Percentiles rank a stretch among this genome's conserved stretches.
Conservation (phyloP, 2,329 filamentous ascomycete species). For the Aspergillus pseudoterreus region DNA sequence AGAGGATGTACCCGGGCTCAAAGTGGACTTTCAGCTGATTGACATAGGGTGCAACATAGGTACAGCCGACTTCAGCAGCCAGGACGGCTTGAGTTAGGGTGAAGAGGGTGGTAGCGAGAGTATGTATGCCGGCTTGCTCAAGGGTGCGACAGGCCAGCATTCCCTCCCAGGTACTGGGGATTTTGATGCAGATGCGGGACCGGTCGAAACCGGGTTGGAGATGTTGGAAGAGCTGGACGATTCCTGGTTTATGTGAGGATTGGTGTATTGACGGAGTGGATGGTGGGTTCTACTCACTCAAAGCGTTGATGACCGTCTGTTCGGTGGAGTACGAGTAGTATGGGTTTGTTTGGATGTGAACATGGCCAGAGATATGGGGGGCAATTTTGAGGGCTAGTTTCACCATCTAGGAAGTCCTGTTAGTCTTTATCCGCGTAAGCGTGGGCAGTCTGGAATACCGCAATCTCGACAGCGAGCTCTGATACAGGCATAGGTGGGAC, state of each 20-base stretch:
- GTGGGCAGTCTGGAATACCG: constrained; percentile 35
- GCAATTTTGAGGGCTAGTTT: constrained; percentile 52
- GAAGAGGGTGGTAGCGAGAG: constrained; percentile 62
- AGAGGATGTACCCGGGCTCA: constrained; percentile 32
- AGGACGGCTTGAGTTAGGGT: constrained; percentile 58
- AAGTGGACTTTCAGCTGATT: constrained; percentile 64
- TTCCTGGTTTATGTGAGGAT: constrained; percentile 36
- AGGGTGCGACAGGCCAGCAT: constrained; percentile 56
- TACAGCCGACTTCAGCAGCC: constrained; percentile 55
- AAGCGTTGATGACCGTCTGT: constrained; percentile 50
- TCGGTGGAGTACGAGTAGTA: constrained; percentile 50
- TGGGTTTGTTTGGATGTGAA: constrained; percentile 61
- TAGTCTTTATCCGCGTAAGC: not conserved
- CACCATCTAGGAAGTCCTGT: constrained; percentile 46
- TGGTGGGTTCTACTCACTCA: constrained; percentile 37
- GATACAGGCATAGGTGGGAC: constrained; percentile 37
- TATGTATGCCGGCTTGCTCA: constrained; percentile 53
- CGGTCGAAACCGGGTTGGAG: constrained; percentile 45
- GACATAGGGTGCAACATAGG: constrained; percentile 62
- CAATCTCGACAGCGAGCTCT: constrained; percentile 55
- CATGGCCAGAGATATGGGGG: constrained; percentile 48
- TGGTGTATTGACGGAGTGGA: not conserved
- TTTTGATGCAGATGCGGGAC: constrained; percentile 59
- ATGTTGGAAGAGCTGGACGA: constrained; percentile 47
- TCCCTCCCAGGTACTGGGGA: constrained; percentile 62